Base-by-base conservation (phyloP, 139 green algal genomes). In the Volvox reticuliferus region DNA sequence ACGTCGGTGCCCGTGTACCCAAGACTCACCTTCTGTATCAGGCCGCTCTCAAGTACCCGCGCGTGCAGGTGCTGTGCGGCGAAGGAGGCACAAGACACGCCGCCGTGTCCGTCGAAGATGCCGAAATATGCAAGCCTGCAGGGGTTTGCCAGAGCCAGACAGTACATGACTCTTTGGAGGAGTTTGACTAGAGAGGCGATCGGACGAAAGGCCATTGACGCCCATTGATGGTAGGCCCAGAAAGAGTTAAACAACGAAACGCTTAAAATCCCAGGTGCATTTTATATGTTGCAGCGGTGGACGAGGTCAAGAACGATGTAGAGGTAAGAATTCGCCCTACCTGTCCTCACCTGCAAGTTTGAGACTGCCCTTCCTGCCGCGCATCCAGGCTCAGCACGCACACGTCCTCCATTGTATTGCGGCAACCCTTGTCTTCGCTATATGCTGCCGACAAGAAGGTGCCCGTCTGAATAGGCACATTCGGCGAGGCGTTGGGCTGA, bases 61-160 rank as follows among this genome's bases (percentile, higher is more conserved):
- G 19, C 17, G 67, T 92, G 89, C 76, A 92, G 63, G 24, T 79
- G 76, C 89, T 87, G 69, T 12, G 63, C 62, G 12, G 80, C 83
- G 35, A 68, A 65, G 0, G 37, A 36, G 13, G 89, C 89, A 44
- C 83, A 89, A 0, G 61, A n/a, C 28, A 63, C 61, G 2, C 89
- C 89, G 16, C 89, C 89, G 71, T 92, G 89, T 1, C 89, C 89
- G 36, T 92, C 89, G 18, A 92, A 87, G 21, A 92, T 80, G 30
- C 73, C 75, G n/a, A 89, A 89, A 62, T 78, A 63, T 16, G 73
- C 69, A 6, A 92, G 12, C 63, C 89, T 92, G 82, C 19, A 33
- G 65, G 65, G 65, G 9, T 55, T 14, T 55, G 44, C 44, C n/a
- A n/a, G 44, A 55, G 44, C 5, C 44, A 55, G 9, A 55, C 44